Conservation (phyloP, 2,329 filamentous ascomycete genomes). For the Falciphora oryzae region DNA sequence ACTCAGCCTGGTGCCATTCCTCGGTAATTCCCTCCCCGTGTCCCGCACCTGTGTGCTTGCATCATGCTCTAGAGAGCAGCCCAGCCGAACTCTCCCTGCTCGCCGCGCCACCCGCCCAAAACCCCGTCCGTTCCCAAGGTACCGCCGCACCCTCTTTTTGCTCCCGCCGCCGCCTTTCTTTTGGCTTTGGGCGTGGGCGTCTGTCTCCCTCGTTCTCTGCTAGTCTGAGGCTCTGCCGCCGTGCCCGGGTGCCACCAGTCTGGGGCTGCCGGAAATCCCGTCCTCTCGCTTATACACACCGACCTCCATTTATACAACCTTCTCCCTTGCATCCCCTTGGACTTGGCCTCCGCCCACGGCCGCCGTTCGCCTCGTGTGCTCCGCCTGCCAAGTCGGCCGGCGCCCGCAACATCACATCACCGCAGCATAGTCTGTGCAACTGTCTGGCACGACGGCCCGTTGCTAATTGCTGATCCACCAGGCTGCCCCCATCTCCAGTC, state of each 20-base stretch:
- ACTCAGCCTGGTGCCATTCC: too few relatives aligned
- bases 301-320: too few relatives aligned
- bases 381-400: too few relatives aligned
- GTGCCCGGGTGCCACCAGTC: too few relatives aligned
- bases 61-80: not conserved
- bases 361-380: too few relatives aligned
- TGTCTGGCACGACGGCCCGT: not conserved
- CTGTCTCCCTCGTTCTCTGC: too few relatives aligned
- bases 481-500: not conserved
- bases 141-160: not conserved
- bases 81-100: not conserved
- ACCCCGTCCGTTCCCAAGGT: not conserved
- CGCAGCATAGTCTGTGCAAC: not conserved
- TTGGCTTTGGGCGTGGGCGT: not conserved
- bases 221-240: too few relatives aligned
- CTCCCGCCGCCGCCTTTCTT: too few relatives aligned
- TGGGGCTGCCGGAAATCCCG: too few relatives aligned
- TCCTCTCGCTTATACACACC: too few relatives aligned
- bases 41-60: not conserved
- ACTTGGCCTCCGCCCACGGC: not conserved
- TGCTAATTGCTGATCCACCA: not conserved
- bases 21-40: not conserved
- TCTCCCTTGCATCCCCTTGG: not conserved
- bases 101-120: not conserved
- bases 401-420: not conserved